Conservation (phyloP, 805 yeast species). For the Saccharomycopsis lassenensis region DNA sequence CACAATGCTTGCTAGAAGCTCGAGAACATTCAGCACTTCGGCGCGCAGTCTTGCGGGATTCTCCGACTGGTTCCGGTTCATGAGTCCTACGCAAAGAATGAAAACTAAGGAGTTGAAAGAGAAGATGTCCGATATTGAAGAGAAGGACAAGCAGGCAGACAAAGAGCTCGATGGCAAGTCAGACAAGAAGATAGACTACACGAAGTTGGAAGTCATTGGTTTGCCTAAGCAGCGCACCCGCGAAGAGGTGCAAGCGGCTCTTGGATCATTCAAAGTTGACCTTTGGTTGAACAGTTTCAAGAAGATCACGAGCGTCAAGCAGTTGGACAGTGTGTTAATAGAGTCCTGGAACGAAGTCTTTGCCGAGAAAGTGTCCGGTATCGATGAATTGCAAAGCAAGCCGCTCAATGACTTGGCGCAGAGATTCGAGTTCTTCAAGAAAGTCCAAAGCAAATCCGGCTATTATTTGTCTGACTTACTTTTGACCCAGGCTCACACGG, state of each 20-base stretch:
- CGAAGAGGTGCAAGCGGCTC: conserved; percentile 10
- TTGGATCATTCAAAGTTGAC: conserved; percentile 11
- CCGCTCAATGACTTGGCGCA: conserved; percentile 6
- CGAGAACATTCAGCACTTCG: conserved; percentile 6
- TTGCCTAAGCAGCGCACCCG: conserved; percentile 9
- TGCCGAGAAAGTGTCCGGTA: neutral
- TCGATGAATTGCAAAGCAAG: conserved; percentile 3
- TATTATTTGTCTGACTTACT: conserved; percentile 13
- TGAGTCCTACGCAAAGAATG: conserved; percentile 9
- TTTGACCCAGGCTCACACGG: conserved; percentile 9
- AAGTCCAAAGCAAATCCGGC: conserved; percentile 13
- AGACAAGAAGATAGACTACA: neutral
- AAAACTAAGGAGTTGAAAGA: conserved; percentile 8
- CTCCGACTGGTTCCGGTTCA: conserved; percentile 10
- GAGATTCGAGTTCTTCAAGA: conserved; percentile 15
- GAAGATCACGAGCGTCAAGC: conserved; percentile 7
- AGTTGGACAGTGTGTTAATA: conserved; percentile 10
- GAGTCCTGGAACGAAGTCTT: conserved; percentile 10
- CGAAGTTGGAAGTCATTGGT: conserved; percentile 15
- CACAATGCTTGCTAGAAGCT: too few relatives aligned
- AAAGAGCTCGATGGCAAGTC: conserved; percentile 1
- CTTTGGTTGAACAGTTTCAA: conserved; percentile 9
- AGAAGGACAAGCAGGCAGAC: conserved; percentile 10
- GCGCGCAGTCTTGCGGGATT: neutral
- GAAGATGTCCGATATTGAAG: conserved; percentile 6